Conservation (phyloP, 2,329 filamentous ascomycete genomes). For the Xenosphaeropsis pyriputrescens region DNA sequence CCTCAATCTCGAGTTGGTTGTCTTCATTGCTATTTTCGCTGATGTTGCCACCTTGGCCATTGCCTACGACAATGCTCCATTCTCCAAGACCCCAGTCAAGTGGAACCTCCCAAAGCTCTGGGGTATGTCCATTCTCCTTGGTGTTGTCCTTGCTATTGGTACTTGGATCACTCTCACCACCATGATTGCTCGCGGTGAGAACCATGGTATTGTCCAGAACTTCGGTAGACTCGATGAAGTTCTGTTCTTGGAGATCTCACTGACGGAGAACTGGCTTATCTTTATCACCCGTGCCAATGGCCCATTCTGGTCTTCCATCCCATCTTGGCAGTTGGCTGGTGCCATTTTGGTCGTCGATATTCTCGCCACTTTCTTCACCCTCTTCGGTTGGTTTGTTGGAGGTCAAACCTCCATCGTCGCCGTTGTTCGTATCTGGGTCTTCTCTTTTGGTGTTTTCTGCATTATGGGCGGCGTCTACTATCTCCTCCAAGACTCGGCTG, state of each 20-base stretch:
- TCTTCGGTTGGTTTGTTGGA: slow-evolving; percentile 71
- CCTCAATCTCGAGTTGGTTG: slow-evolving; percentile 74
- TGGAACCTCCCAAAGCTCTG: slow-evolving; percentile 92
- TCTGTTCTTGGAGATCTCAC: slow-evolving; percentile 77
- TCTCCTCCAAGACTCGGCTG: slow-evolving; percentile 64
- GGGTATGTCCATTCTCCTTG: slow-evolving; percentile 80
- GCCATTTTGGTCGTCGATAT: slow-evolving; percentile 74
- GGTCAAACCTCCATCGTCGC: slow-evolving; percentile 64
- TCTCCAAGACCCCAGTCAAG: slow-evolving; percentile 75
- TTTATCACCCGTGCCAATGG: slow-evolving; percentile 92
- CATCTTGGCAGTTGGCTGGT: slow-evolving; percentile 69
- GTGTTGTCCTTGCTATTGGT: slow-evolving; percentile 65
- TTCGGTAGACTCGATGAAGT: slow-evolving; percentile 70
- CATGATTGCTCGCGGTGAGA: slow-evolving; percentile 52
- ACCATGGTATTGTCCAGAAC: slow-evolving; percentile 82
- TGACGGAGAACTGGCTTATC: slow-evolving; percentile 93
- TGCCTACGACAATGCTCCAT: slow-evolving; percentile 85
- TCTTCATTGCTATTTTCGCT: slow-evolving; percentile 91
- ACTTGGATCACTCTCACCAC: slow-evolving; percentile 85
- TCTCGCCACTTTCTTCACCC: slow-evolving; percentile 69
- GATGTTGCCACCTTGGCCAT: slow-evolving; percentile 87
- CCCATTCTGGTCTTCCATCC: slow-evolving; percentile 80
- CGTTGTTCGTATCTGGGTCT: slow-evolving; percentile 80
- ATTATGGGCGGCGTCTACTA: slow-evolving; percentile 64
- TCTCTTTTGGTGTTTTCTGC: slow-evolving; percentile 81